Conservation (phyloP, 2,329 filamentous ascomycete genomes). For the Aspergillus sojae region DNA sequence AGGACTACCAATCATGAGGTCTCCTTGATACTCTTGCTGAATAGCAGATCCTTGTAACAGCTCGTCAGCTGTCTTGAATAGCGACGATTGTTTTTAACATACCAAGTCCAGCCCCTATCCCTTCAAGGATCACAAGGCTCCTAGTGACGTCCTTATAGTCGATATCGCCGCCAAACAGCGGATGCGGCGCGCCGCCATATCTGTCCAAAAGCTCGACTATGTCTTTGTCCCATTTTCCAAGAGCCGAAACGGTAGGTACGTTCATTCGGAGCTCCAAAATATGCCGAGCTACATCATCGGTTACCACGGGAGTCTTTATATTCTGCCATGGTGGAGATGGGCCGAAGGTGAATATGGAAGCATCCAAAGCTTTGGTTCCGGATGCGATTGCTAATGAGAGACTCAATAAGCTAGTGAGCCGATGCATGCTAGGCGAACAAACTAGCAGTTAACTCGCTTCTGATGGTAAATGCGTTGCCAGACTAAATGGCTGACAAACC, state of each 20-base stretch:
- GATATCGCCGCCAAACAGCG: constrained; percentile 52
- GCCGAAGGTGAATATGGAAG: constrained; percentile 38
- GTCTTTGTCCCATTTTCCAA: constrained; percentile 46
- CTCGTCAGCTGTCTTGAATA: background rate
- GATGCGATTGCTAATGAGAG: constrained; percentile 28
- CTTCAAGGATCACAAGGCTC: constrained; percentile 51
- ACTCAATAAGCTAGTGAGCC: constrained; percentile 30
- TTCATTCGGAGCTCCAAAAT: constrained; percentile 52
- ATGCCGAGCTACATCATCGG: constrained; percentile 38
- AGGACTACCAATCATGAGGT: constrained; percentile 7
- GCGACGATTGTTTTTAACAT: constrained; percentile 49
- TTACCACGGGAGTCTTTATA: constrained; percentile 16
- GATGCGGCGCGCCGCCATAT: constrained; percentile 57
- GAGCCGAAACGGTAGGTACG: constrained; percentile 50
- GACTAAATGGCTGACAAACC: background rate
- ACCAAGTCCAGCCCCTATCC: constrained; percentile 64
- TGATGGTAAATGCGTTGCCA: background rate
- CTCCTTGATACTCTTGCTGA: constrained; percentile 11
- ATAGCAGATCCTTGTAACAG: constrained; percentile 14
- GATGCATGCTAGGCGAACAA: constrained; percentile 27
- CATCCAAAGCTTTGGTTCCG: constrained; percentile 33
- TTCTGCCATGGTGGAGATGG: constrained; percentile 3
- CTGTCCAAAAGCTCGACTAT: constrained; percentile 61
- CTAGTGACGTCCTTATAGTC: constrained; percentile 24
- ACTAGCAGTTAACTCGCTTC: background rate